phyloP scores from a whole-genome alignment of 192 early-diverging fungal species.

The Backusella westeae region DNA sequence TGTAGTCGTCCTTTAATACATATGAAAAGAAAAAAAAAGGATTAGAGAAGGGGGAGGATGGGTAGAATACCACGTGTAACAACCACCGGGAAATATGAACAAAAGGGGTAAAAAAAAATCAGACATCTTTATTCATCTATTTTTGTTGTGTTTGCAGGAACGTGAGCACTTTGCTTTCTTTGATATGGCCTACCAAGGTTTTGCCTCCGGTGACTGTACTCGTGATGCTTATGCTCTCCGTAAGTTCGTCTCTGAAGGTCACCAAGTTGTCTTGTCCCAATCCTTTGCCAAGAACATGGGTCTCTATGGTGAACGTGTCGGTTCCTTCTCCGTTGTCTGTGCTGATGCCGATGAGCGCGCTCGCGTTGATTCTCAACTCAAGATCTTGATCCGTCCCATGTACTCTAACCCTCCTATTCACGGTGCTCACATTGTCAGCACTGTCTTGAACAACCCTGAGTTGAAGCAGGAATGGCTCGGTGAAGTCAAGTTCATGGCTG shows the following conservation, averaged over 20 bases:
- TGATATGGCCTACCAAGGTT: conserved; percentile 99
- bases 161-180: conserved; percentile 91
- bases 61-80: not conserved
- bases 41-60: not conserved
- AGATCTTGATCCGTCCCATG: conserved; percentile 95
- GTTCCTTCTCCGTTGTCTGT: conserved; percentile 84
- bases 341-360: conserved; percentile 71
- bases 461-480: conserved; percentile 83
- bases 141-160: conserved; percentile 35
- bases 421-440: conserved; percentile 90
- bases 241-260: conserved; percentile 81
- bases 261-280: conserved; percentile 83
- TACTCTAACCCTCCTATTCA: conserved; percentile 99
- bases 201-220: conserved; percentile 89
- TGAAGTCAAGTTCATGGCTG: conserved; percentile 96
- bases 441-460: conserved; percentile 74
- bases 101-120: not conserved
- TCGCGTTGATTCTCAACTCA: conserved; percentile 88
- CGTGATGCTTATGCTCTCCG: conserved; percentile 93
- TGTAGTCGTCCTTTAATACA: not conserved
- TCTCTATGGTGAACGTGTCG: conserved; percentile 96
- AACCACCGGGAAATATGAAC: not conserved
- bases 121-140: not conserved
- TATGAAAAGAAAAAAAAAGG: conserved; percentile 7
- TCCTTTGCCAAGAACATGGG: conserved; percentile 99